phyloP scores from a whole-genome alignment of 23 red algal species.

The Agarophyton chilense region DNA sequence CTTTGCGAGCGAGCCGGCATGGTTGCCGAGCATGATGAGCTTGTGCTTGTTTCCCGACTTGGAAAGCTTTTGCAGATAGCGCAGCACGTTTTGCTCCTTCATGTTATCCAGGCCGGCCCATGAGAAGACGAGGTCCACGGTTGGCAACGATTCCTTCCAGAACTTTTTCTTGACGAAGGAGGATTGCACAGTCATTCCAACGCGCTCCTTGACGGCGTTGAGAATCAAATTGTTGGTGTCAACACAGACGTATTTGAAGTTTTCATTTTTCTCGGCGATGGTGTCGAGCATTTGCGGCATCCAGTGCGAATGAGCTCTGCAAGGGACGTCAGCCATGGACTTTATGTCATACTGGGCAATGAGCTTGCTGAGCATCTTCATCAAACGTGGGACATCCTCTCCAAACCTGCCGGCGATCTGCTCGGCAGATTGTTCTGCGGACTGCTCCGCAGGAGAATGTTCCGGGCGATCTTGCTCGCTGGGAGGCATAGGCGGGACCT shows the following conservation, averaged over 20 bases:
- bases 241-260: constrained; percentile 57
- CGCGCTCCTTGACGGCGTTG: constrained; percentile 24
- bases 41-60: constrained; percentile 51
- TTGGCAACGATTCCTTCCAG: constrained; percentile 52
- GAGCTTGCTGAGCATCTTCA: constrained; percentile 64
- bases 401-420: constrained; percentile 23
- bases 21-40: constrained; percentile 48
- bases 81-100: constrained; percentile 45
- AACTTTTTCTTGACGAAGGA: constrained; percentile 23
- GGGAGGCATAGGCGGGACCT: not conserved
- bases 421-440: not conserved
- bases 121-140: constrained; percentile 60
- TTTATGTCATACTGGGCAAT: constrained; percentile 48
- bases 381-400: constrained; percentile 61
- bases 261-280: constrained; percentile 23
- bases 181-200: not conserved
- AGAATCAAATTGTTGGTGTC: constrained; percentile 42
- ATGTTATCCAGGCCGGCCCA: constrained; percentile 74
- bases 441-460: not conserved
- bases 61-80: constrained; percentile 39
- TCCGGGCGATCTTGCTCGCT: not conserved
- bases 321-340: constrained; percentile 69
- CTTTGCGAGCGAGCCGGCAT: constrained; percentile 22
- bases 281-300: constrained; percentile 42
- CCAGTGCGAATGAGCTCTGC: constrained; percentile 69